Evolutionary conservation across 108 stramenopile species (phyloP).

Genomic region (Fistulifera pelliculosa): DNA sequence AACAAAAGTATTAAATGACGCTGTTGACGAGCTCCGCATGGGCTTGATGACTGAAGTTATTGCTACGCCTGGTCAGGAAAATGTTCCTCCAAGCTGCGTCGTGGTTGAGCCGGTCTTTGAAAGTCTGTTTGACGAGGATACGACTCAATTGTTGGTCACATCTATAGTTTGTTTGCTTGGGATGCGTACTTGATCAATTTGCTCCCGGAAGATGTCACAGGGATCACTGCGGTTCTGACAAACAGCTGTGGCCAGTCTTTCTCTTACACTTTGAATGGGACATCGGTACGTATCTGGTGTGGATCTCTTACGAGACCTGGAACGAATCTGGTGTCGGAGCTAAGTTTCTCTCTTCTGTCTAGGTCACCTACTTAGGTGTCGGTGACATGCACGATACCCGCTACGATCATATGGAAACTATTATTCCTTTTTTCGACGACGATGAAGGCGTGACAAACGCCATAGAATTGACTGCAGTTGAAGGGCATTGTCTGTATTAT

Average conservation of each 20-base stretch:
- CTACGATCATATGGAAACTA: constrained; percentile 6
- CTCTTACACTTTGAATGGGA: constrained; percentile 9
- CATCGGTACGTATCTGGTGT: background rate
- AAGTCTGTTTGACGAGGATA: background rate
- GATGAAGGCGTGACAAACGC: background rate
- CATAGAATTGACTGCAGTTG: background rate
- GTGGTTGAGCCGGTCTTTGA: constrained; percentile 1
- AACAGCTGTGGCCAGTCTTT: constrained; percentile 12
- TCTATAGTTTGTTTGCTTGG: background rate
- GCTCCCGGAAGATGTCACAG: constrained; percentile 5
- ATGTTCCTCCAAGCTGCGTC: background rate
- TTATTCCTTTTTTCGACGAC: constrained; percentile 1
- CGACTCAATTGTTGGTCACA: constrained; percentile 2
- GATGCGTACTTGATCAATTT: background rate
- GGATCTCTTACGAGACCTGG: background rate
- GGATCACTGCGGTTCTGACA: background rate
- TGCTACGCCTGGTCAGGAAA: background rate
- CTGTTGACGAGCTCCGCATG: background rate
- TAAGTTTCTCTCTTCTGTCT: background rate
- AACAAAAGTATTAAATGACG: background rate
- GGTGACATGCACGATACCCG: constrained; percentile 15
- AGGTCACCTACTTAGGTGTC: constrained; percentile 4
- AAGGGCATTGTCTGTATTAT: constrained; percentile 12
- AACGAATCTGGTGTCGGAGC: too few relatives aligned
- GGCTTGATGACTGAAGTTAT: background rate